Evolutionary conservation across 495 filamentous ascomycete genomes (phyloP), one percentile per base, ranked within the genome.

Genomic region (Penicillium psychrofluorescens): DNA sequence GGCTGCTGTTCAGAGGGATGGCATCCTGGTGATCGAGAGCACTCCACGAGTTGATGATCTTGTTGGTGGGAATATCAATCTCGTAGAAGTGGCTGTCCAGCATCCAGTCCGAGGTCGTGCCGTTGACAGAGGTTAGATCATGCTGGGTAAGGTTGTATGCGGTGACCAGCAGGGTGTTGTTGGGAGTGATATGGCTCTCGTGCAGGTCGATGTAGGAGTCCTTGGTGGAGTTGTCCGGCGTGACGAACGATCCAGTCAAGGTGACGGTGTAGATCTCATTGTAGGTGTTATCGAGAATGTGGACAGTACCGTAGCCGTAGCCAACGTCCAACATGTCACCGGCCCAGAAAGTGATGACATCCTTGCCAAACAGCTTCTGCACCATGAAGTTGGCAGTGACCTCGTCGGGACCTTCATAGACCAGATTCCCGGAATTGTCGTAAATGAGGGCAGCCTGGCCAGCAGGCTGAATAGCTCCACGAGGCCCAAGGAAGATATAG

Each of bases 161-260:
- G n/a, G 72, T 71, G 28, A 78, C 72, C 8, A 79, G 57, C 28
- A 77, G 56, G 1, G 76, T 81, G 44, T 75, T 63, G 28, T 71
- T 63, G 5, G 53, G 36, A 10, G 71, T 74, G 35, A 76, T 55
- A 13, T 59, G 63, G 28, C 71, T 70, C 54, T 78, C 73, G 48
- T 77, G 74, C 8, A 74, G 40, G 42, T 71, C 68, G 38, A 63
- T 62, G 44, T 64, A 66, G 0, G 58, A 66, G 12, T 55, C 56
- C n/a, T 49, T 51, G 38, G 39, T 22, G 5, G 40, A 38, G 43
- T 49, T 54, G 37, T 66, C 60, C 2, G 61, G 60, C 0, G 61
- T 58, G 34, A 60, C 41, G 11, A 66, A 61, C 41, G 53, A 11
- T 1, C 58, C 55, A 28, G 49, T 47, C 16, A 66, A 50, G 9